A percentile compares a stretch with the other conserved stretches of the same genome.
Conservation (phyloP, 2,329 filamentous ascomycete genomes). For the Fusarium veterinarium region DNA sequence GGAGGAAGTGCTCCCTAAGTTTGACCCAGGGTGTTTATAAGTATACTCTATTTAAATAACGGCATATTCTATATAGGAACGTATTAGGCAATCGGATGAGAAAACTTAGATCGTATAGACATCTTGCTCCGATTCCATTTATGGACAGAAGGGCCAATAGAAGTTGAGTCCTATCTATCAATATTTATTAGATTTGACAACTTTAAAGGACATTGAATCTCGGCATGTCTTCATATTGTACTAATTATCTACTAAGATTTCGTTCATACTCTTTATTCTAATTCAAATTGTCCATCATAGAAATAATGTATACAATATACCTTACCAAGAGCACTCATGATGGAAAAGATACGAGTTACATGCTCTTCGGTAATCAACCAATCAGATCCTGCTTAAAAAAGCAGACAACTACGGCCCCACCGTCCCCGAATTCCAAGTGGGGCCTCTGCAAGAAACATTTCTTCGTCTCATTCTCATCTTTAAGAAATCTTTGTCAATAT, state of each 20-base stretch:
- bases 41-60: neutral
- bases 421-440: constrained; percentile 30
- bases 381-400: constrained; percentile 33
- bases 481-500: constrained; percentile 19
- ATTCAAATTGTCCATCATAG: neutral
- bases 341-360: neutral
- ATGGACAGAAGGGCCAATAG: neutral
- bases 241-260: too few relatives aligned
- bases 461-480: constrained; percentile 30
- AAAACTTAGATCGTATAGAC: neutral
- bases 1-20: neutral
- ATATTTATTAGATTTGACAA: neutral
- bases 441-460: constrained; percentile 39
- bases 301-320: too few relatives aligned
- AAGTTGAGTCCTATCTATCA: neutral
- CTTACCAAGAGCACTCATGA: neutral
- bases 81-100: neutral
- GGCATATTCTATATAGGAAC: neutral
- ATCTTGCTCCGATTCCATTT: neutral
- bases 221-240: neutral
- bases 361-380: neutral
- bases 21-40: neutral
- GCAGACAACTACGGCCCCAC: constrained; percentile 18
- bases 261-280: neutral
- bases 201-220: neutral